Evolutionary conservation across 2,329 filamentous ascomycete species (phyloP).

Genomic region (Onygenales sp.): DNA sequence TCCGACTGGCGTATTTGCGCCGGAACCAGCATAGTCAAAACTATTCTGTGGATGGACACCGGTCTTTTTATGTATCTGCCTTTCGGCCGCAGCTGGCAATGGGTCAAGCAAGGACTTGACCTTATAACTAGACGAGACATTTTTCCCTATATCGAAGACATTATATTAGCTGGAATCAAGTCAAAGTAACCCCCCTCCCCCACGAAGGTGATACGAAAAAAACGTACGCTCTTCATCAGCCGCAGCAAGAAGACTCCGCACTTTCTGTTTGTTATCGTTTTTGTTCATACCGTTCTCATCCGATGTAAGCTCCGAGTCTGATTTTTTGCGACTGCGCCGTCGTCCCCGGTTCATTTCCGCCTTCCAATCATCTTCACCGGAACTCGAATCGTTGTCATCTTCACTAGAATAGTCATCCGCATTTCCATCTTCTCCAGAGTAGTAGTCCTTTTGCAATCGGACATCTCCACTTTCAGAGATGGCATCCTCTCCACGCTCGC

Average conservation of each 20-base stretch:
- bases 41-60: slow-evolving; percentile 73
- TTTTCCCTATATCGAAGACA: slow-evolving; percentile 34
- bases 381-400: slow-evolving; percentile 33
- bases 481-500: slow-evolving; percentile 25
- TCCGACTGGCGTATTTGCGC: slow-evolving; percentile 53
- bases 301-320: slow-evolving; percentile 4
- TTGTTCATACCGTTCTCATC: slow-evolving; percentile 7
- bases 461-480: slow-evolving; percentile 40
- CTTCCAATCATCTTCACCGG: slow-evolving; percentile 55
- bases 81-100: slow-evolving; percentile 50
- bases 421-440: slow-evolving; percentile 56
- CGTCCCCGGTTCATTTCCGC: slow-evolving; percentile 30
- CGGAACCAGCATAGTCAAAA: slow-evolving; percentile 62
- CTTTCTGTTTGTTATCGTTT: slow-evolving; percentile 31
- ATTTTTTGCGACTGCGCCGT: slow-evolving; percentile 23
- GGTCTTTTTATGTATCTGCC: slow-evolving; percentile 34
- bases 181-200: not conserved
- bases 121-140: slow-evolving; percentile 47
- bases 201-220: slow-evolving; percentile 9
- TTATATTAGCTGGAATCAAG: slow-evolving; percentile 9
- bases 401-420: slow-evolving; percentile 31
- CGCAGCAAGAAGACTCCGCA: slow-evolving; percentile 58
- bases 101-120: slow-evolving; percentile 56
- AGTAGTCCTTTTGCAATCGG: slow-evolving; percentile 61
- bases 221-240: slow-evolving; percentile 69